These are phyloP conservation scores for Candida stauntonica DNA, from an alignment of 805 yeast genomes.

Conservation along the genomic window DNA sequence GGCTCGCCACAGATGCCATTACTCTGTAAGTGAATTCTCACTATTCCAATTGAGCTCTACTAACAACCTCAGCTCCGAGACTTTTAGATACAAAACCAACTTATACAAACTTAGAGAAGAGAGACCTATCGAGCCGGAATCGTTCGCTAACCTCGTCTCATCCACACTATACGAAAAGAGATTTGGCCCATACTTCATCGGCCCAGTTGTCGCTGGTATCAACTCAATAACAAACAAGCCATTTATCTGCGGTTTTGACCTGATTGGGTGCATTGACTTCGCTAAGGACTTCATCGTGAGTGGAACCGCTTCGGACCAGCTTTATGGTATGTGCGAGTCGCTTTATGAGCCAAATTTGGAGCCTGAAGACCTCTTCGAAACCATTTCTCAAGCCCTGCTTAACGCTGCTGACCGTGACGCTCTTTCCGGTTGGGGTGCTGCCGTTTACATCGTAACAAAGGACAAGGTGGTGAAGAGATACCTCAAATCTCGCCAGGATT, in stretches of 20 bases:
- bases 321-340: constrained; percentile 98
- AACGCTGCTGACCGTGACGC: constrained; percentile 98
- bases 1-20: constrained; percentile 89
- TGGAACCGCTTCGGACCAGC: constrained; percentile 96
- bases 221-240: constrained; percentile 80
- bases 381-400: constrained; percentile 87
- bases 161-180: constrained; percentile 86
- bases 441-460: constrained; percentile 85
- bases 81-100: constrained; percentile 80
- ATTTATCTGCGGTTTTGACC: constrained; percentile 91
- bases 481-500: constrained; percentile 95
- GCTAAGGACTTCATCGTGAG: constrained; percentile 92
- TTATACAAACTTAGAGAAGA: constrained; percentile 89
- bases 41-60: background rate
- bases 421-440: constrained; percentile 97
- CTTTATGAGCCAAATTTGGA: constrained; percentile 90
- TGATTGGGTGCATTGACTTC: constrained; percentile 93
- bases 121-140: constrained; percentile 85
- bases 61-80: constrained; percentile 41
- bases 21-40: constrained; percentile 52
- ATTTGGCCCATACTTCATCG: constrained; percentile 94
- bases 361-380: constrained; percentile 94
- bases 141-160: constrained; percentile 89
- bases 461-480: constrained; percentile 86
- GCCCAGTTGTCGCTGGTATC: constrained; percentile 95